Conservation (phyloP, 192 early-diverging fungal species). For the Backusella liffmaniae region DNA sequence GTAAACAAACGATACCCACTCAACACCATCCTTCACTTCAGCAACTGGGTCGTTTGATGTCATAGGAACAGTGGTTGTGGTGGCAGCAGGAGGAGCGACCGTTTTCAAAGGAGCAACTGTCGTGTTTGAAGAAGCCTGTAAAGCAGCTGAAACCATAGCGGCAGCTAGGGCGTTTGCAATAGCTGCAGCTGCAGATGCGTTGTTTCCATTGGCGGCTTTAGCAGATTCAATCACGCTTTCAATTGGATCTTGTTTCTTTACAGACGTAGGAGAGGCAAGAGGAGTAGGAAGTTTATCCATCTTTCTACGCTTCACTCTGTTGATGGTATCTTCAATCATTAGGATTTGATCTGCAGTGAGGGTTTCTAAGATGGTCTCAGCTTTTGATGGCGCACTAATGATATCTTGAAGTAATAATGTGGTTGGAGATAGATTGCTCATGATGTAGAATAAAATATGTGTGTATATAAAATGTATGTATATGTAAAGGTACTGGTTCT, state of each 20-base stretch:
- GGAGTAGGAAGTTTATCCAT: constrained; percentile 14
- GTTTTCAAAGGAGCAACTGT: constrained; percentile 8
- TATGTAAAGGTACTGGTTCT: neutral
- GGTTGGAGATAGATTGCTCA: constrained; percentile 11
- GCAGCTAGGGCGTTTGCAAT: constrained; percentile 23
- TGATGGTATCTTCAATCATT: constrained; percentile 22
- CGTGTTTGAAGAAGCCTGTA: neutral
- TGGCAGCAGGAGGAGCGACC: neutral
- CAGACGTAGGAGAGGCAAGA: neutral
- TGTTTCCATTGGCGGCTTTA: neutral
- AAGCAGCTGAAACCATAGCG: constrained; percentile 12
- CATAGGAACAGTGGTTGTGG: neutral
- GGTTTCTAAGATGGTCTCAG: constrained; percentile 16
- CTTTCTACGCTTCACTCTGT: constrained; percentile 27
- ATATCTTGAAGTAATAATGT: constrained; percentile 26
- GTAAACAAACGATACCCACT: constrained; percentile 69
- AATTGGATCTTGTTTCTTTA: constrained; percentile 8
- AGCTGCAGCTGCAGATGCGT: constrained; percentile 3
- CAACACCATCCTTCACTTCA: constrained; percentile 47
- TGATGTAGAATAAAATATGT: constrained; percentile 4
- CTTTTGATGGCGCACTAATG: constrained; percentile 26
- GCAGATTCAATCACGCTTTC: constrained; percentile 2
- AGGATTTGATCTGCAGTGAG: constrained; percentile 26
- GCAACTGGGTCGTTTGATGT: constrained; percentile 29
- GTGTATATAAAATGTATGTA: neutral